Base-by-base conservation (phyloP, 1,284 basidiomycete genomes). In the Ustilago lituana region DNA sequence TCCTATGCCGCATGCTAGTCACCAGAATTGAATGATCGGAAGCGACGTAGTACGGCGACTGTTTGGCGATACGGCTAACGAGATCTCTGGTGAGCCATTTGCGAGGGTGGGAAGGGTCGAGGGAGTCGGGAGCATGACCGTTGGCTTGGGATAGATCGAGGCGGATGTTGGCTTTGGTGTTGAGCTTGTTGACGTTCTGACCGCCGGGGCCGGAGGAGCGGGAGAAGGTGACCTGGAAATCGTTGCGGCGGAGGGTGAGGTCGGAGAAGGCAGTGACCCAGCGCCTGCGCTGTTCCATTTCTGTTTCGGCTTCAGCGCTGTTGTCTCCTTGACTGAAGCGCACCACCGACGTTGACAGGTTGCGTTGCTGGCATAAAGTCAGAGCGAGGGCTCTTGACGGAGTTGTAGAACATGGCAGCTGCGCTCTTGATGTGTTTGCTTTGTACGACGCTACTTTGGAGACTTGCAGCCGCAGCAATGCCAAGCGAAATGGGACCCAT, bases 161-260 rank as follows among this genome's bases (percentile, higher is more conserved):
- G 0, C 70, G 70, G 17, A 73, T 48, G 32, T 68, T 69, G 44
- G 70, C 70, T 40, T 73, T 73, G 12, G 70, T 73, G 41, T 66
- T 73, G 55, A 73, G 58, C 52, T 65, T 73, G 66, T 73, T 73
- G 49, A 73, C 70, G 40, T 73, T 73, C 40, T 73, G 70, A n/a
- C 70, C 70, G 11, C 70, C 70, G 12, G 70, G 70, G 9, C 70
- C 70, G 23, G 65, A 69, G 29, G 61, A 65, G 29, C 70, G 57
- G 3, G 70, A 69, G 24, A 73, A 73, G 44, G 52, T 56, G 32
- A 69, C 59, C 2, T 61, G 46, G 43, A 47, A 66, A 23, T 73
- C 58, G 31, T 54, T 64, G 36, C 62, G 56, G 17, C 51, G 54
- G 3, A 70, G 51, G 14, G 31, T 38, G 47, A 61, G 22, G 19